Base-by-base conservation (phyloP, 2,329 filamentous ascomycete genomes). In the Xylaria sp. region DNA sequence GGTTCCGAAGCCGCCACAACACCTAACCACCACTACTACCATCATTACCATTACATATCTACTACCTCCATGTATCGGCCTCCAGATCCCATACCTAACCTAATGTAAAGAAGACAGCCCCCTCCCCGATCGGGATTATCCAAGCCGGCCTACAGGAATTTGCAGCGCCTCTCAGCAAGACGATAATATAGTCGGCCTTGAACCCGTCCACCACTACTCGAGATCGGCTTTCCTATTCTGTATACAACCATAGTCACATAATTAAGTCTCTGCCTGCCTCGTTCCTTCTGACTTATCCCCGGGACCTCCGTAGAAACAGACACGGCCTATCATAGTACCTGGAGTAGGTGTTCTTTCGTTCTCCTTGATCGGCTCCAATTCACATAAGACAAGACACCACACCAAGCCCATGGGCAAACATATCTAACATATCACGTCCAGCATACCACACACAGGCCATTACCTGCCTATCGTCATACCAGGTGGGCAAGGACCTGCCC, bases 51-150 rank as follows among this genome's bases (percentile, higher is more conserved):
- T 7, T 48, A 23, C 9, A 48, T 23, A 7, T 10, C 7, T 44
- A 28, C 23, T 28, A 52, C 3, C 25, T 69, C 34, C 25, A 25
- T 34, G 28, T 50, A n/a, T 20, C 32, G 28, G 25, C 28, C n/a
- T 56, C 6, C 28, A 25, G 46, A 50, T 52, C 32, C 13, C 50
- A 7, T 44, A 18, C 55, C 50, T 41, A 57, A 57, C 37, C 55
- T 15, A 57, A 56, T 56, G 37, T 41, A 41, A 64, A 32, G 51
- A 60, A 52, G 63, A 65, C 63, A 44, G 10, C 37, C 37, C 52
- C 41, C 56, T 72, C 71, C 56, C 73, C 71, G 65, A 71, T 73
- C 74, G 74, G 74, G 65, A 73, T 70, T 70, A 68, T 68, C 65
- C 73, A 65, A 71, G 71, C 67, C 69, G 20, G 48, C 41, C 56